These are phyloP conservation scores for Phytopythium vexans DNA, from an alignment of 352 stramenopile species.

Conservation along the genomic window DNA sequence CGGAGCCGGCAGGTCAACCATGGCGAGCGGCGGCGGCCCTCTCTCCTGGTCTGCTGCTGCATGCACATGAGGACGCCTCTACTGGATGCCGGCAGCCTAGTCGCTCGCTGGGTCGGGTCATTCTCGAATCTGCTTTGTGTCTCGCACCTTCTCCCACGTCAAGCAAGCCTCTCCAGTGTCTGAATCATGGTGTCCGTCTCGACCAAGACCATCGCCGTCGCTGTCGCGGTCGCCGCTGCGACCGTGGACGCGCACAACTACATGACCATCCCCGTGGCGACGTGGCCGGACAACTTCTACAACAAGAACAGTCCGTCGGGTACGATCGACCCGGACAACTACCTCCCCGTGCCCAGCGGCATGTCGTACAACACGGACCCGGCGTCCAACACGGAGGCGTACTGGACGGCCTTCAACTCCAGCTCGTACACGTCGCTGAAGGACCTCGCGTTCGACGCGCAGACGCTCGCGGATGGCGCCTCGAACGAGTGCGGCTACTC, in stretches of 20 bases:
- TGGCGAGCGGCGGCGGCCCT: background rate
- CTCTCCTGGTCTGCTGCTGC: too few relatives aligned
- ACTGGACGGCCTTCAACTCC: conserved; percentile 18
- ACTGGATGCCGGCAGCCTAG: too few relatives aligned
- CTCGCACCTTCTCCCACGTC: background rate
- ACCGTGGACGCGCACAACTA: conserved; percentile 38
- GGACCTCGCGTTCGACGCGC: conserved; percentile 9
- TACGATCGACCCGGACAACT: conserved; percentile 29
- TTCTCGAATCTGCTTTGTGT: conserved; percentile 20
- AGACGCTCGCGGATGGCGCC: conserved; percentile 17
- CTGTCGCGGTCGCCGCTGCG: conserved; percentile 12
- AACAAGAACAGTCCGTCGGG: conserved; percentile 37
- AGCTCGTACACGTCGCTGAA: conserved; percentile 15
- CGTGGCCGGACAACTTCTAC: conserved; percentile 31
- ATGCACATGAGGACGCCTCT: too few relatives aligned
- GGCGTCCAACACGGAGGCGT: conserved; percentile 19
- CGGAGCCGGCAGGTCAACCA: background rate
- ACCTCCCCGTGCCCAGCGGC: conserved; percentile 31
- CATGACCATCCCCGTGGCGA: conserved; percentile 38
- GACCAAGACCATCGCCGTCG: conserved; percentile 13
- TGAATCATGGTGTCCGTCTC: conserved; percentile 27
- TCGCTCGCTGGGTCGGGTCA: conserved; percentile 3
- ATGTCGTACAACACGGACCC: conserved; percentile 35
- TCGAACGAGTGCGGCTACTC: conserved; percentile 20
- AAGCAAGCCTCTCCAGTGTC: background rate